A percentile compares a stretch with the other conserved stretches of the same genome.
Conservation (phyloP, 176 grass and related monocot genomes). For the Lolium perenne region DNA sequence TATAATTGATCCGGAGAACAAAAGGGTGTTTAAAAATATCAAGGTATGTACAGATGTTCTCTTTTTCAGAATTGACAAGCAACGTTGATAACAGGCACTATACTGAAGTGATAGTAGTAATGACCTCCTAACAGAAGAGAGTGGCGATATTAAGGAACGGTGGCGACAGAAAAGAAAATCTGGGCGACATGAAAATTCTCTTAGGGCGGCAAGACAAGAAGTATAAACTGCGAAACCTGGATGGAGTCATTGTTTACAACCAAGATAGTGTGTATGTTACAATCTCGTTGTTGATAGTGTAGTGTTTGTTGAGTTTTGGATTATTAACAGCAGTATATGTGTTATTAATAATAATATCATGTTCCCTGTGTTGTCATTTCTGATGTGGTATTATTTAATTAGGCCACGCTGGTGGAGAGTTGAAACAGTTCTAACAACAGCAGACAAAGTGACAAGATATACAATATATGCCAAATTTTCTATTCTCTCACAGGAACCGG, state of each 20-base stretch:
- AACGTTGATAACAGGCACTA: neutral
- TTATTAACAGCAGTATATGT: neutral
- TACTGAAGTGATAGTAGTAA: neutral
- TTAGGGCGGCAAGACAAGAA: constrained; percentile 32
- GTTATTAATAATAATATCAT: neutral
- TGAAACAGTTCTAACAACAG: too few species aligned
- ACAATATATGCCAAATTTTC: too few species aligned
- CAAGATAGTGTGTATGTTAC: constrained; percentile 2
- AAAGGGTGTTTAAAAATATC: constrained; percentile 96
- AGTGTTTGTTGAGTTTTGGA: neutral
- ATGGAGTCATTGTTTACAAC: neutral
- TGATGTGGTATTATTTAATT: neutral
- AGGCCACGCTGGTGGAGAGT: too few species aligned
- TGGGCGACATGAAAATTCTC: constrained; percentile 35
- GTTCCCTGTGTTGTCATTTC: neutral
- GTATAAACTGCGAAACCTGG: constrained; percentile 4
- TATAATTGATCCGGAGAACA: constrained; percentile 82
- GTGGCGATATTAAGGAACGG: constrained; percentile 70
- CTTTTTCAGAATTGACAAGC: neutral
- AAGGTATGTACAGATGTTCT: constrained; percentile 56
- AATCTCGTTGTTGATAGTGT: neutral
- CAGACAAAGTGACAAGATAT: too few species aligned
- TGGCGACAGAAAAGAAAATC: constrained; percentile 68
- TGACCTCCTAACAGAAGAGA: neutral
- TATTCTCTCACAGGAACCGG: too few species aligned